A percentile compares a stretch with the other conserved stretches of the same genome.
phyloP scores from a whole-genome alignment of 257 asterid genomes.

The Solanum pennellii region DNA sequence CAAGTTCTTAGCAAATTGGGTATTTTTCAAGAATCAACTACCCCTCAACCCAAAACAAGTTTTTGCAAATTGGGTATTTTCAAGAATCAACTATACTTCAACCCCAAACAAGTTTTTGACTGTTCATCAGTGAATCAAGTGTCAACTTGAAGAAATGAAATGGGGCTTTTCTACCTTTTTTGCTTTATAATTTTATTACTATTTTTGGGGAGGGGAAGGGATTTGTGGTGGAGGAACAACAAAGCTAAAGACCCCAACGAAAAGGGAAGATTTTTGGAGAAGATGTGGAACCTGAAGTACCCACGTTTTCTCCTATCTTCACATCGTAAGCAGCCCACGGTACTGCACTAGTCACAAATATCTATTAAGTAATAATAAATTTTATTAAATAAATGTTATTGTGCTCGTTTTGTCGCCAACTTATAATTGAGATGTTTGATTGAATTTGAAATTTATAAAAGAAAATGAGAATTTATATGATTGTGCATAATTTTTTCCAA shows the following conservation, averaged over 20 bases:
- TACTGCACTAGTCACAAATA: background rate
- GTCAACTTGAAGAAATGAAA: background rate
- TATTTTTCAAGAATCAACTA: background rate
- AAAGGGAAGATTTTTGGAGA: background rate
- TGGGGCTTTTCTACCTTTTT: background rate
- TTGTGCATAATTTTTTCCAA: no score
- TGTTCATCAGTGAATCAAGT: background rate
- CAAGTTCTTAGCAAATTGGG: background rate
- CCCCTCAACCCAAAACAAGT: background rate
- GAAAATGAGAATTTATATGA: no score
- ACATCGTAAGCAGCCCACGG: background rate
- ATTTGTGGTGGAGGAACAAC: background rate
- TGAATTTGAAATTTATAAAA: no score
- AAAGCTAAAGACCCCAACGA: background rate
- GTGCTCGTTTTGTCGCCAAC: fast-evolving
- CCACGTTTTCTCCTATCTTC: background rate
- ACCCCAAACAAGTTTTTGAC: background rate
- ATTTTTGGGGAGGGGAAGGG: background rate
- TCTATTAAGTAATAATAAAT: no score
- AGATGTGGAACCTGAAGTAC: background rate
- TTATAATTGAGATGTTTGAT: no score
- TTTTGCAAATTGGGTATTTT: background rate
- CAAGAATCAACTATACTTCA: background rate
- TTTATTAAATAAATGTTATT: no score
- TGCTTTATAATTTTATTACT: background rate